phyloP scores from a whole-genome alignment of 2,329 filamentous ascomycete species.

The Fusarium solani-melongenae region DNA sequence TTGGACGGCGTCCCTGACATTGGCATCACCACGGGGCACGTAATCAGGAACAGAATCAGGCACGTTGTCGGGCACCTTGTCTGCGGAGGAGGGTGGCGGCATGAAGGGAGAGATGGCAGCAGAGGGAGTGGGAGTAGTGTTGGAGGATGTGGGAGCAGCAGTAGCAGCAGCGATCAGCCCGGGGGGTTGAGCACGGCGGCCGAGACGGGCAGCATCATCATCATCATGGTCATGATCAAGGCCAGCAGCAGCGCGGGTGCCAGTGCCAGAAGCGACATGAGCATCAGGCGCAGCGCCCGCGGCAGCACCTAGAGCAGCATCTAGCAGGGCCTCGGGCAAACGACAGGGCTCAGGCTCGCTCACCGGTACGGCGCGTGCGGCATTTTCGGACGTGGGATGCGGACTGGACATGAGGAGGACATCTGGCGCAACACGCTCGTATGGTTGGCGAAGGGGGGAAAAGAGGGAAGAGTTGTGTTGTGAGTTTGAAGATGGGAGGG shows the following conservation, averaged over 20 bases:
- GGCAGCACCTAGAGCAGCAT: constrained; percentile 23
- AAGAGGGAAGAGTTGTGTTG: constrained; percentile 22
- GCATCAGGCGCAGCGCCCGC: constrained; percentile 5
- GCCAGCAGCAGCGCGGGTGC: constrained; percentile 1
- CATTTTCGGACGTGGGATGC: constrained; percentile 64
- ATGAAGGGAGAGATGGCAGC: constrained; percentile 27
- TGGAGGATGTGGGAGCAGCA: constrained; percentile 33
- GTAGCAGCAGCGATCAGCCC: constrained; percentile 22
- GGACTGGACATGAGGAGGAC: constrained; percentile 69
- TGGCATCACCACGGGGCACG: constrained; percentile 38
- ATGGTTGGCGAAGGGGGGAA: constrained; percentile 28
- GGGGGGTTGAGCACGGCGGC: constrained; percentile 9
- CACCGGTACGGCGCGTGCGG: constrained; percentile 61
- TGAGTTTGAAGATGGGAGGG: constrained; percentile 31
- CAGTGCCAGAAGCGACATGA: constrained; percentile 1
- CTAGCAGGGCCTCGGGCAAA: constrained; percentile 26
- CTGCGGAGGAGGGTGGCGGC: constrained; percentile 35
- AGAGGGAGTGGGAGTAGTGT: constrained; percentile 39
- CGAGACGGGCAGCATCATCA: constrained; percentile 36
- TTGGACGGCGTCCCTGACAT: constrained; percentile 30
- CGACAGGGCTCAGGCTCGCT: constrained; percentile 44
- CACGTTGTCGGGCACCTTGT: constrained; percentile 40
- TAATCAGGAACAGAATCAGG: constrained; percentile 41
- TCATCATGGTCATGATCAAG: constrained; percentile 39
- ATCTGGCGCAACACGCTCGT: constrained; percentile 56